Base-by-base conservation (phyloP, 2,329 filamentous ascomycete species). In the Epichloe gansuensis region DNA sequence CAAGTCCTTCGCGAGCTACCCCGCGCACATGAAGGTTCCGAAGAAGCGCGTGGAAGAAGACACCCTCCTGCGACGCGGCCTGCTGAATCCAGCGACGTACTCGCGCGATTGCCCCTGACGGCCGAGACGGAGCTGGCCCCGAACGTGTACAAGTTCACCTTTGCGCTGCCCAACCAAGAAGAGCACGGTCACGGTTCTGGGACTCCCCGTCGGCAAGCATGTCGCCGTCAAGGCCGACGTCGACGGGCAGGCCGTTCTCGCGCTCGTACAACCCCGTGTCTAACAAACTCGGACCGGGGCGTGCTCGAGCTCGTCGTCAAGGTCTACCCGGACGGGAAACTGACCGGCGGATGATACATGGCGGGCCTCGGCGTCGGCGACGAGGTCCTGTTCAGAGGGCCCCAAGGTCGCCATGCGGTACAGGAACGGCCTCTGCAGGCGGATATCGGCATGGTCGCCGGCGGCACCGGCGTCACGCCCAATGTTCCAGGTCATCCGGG, bases 391-490 rank as follows among this genome's bases (percentile, higher is more conserved):
- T 73, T 81, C 60, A 71, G 77, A 13, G 78, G 78, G 78, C 0
- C 77, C 78, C 39, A 80, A 78, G 61, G 78, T 78, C 9, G 71
- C 75, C 1, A 79, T 81, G 75, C 68, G 68, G 9, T 80, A 81
- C 60, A 61, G 61, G 15, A 68, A 66, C 21, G 68, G 67, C 0
- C 63, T 72, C 1, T 67, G 65, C 48, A 69, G 67, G 56, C 63
- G 67, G 43, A 71, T 81, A 71, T 81, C 42, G 76, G 76, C 52
- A 80, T 81, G 77, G 61, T 81, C 17, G 17, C 41, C 17, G 41
- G 17, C 17, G 41, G 41, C 13, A 43, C 41, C 17, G 17, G 5
- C 41, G 66, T 67, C 38, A 68, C 44, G 0, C 65, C 65, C 11
- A 65, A 65, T 68, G 63, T 68, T 61, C 51, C 80, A 84, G 60